Base-by-base conservation (phyloP, 495 filamentous ascomycete species). In the Cercophora samala region DNA sequence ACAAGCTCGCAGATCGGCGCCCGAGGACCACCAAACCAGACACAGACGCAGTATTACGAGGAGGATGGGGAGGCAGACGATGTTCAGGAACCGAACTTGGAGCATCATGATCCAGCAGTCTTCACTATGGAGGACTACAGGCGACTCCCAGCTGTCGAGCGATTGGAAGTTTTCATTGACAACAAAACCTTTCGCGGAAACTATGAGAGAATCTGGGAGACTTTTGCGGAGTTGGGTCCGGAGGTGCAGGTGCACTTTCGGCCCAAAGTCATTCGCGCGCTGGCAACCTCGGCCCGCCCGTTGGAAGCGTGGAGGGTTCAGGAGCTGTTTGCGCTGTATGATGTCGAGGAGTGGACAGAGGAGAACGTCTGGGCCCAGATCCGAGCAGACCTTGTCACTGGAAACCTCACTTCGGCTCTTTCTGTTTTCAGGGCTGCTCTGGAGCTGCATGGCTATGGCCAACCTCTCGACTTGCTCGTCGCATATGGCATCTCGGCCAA, bases 141-240 rank as follows among this genome's bases (percentile, higher is more conserved):
- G 29, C 22, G 23, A 13, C 37, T 46, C 37, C 37, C 37, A 46
- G 37, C 8, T 46, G 37, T 46, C 37, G 37, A 46, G 37, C 8
- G 37, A 46, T 3, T 46, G 56, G 21, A 19, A 65, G 37, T 52
- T 70, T 60, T 42, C 68, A 55, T 32, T 19, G 21, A 25, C 51
- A 37, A 26, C 54, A 46, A 46, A 17, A 46, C 37, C 23, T 62
- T 22, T 8, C 65, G 26, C n/a, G 62, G 59, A 5, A 58, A 60
- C 1, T 74, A 74, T 60, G 74, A 77, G 8, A 37, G 62, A n/a
- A 62, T 74, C 29, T 78, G 73, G 69, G 51, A 60, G 17, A 62
- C 67, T 15, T 78, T 75, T 65, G 54, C 5, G 18, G 37, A 25
- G 23, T 72, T 80, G 8, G 65, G 74, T 3, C 60, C 64, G 6